Conservation (phyloP, 2,329 filamentous ascomycete genomes). For the Delphinella strobiligena region DNA sequence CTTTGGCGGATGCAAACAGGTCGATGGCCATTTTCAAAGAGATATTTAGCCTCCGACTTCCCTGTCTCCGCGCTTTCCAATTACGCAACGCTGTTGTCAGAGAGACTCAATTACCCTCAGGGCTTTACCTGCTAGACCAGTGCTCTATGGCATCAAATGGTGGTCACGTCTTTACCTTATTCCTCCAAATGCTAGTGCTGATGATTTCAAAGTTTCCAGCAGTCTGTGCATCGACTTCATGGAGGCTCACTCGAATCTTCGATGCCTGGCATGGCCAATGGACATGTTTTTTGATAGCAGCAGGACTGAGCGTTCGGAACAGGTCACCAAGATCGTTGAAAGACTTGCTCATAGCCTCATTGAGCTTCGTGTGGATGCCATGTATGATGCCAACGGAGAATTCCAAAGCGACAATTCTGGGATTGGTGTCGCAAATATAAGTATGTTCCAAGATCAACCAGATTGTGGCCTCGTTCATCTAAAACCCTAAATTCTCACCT, state of each 20-base stretch:
- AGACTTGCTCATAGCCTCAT: conserved; percentile 27
- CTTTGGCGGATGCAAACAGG: conserved; percentile 1
- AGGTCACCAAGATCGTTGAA: conserved; percentile 21
- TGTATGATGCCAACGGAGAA: conserved; percentile 15
- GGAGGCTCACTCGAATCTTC: conserved; percentile 30
- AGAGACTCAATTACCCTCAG: conserved; percentile 23
- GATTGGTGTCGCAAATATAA: neutral
- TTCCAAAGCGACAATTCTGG: conserved; percentile 13
- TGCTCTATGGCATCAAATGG: neutral
- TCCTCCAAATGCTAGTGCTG: neutral
- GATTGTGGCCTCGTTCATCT: neutral
- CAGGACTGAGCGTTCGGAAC: conserved; percentile 15
- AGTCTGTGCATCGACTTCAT: conserved; percentile 27
- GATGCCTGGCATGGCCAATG: conserved; percentile 35
- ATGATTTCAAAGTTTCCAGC: neutral
- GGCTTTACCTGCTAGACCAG: conserved; percentile 23
- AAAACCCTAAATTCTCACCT: neutral
- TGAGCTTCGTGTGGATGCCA: conserved; percentile 30
- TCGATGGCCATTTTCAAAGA: conserved; percentile 10
- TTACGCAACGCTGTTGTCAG: conserved; percentile 30
- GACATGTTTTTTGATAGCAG: conserved; percentile 30
- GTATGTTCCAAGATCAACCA: neutral
- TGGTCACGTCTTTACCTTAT: neutral
- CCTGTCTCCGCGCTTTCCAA: conserved; percentile 33
- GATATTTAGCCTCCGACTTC: conserved; percentile 27